These are phyloP conservation scores for Rhizopus stolonifer DNA, from an alignment of 371 early-diverging fungal genomes.

Conservation along the genomic window DNA sequence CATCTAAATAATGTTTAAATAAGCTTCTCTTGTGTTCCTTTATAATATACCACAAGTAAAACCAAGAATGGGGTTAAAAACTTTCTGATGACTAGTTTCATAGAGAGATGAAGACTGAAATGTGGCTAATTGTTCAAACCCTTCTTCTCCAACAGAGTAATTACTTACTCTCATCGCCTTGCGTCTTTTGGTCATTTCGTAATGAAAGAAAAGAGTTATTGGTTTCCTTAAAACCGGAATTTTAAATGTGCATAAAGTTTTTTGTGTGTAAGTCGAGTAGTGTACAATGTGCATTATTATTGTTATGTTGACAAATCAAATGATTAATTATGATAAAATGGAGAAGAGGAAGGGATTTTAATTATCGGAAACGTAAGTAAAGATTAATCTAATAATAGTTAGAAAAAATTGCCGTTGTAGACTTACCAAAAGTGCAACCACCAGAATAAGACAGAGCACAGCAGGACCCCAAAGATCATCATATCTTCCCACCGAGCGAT, in stretches of 20 bases:
- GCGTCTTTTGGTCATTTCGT: background rate
- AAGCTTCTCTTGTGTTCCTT: background rate
- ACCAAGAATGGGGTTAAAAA: background rate
- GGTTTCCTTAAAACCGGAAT: background rate
- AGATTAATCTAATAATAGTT: constrained; percentile 42
- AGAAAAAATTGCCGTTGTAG: background rate
- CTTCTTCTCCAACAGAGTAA: background rate
- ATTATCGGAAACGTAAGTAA: constrained; percentile 35
- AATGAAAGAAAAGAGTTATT: background rate
- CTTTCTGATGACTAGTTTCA: background rate
- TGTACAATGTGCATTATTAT: too few species aligned
- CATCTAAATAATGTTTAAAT: constrained; percentile 1
- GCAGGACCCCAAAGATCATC: constrained; percentile 75
- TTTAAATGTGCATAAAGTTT: background rate
- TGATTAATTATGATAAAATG: too few species aligned
- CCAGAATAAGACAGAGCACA: constrained; percentile 82
- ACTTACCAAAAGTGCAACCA: constrained; percentile 51
- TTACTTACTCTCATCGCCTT: background rate
- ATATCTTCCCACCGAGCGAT: constrained; percentile 58
- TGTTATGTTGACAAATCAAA: too few species aligned
- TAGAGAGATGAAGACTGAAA: background rate
- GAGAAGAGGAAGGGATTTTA: background rate
- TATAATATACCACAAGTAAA: background rate
- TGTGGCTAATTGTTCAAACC: too few species aligned
- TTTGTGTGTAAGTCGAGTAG: background rate